These are phyloP conservation scores for Malassezia slooffiae DNA, from an alignment of 1,284 basidiomycete genomes.

Conservation along the genomic window DNA sequence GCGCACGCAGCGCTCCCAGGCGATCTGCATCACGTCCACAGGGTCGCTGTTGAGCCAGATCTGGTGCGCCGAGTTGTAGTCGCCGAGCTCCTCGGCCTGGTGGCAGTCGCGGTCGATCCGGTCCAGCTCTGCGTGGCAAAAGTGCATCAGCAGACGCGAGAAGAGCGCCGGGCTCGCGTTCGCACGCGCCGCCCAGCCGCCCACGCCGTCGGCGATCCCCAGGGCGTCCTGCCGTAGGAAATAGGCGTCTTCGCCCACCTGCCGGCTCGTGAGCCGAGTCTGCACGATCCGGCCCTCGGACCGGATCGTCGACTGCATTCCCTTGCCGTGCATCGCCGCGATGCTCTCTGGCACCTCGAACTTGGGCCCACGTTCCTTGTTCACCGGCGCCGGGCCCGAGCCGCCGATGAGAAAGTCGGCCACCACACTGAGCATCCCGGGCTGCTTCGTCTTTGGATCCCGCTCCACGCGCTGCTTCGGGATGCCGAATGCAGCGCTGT, in stretches of 20 bases:
- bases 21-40: conserved; percentile 54
- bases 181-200: conserved; percentile 62
- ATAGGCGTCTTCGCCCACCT: conserved; percentile 75
- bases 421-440: conserved; percentile 38
- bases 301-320: conserved; percentile 34
- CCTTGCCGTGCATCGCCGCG: conserved; percentile 4
- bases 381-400: conserved; percentile 9
- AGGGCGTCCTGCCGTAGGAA: conserved; percentile 68
- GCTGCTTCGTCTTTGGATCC: conserved; percentile 21
- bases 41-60: conserved; percentile 48
- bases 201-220: conserved; percentile 79
- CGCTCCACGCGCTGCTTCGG: conserved; percentile 40
- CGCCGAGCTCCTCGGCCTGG: conserved; percentile 22
- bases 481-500: conserved; percentile 49
- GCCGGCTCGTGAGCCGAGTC: conserved; percentile 52
- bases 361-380: conserved; percentile 13
- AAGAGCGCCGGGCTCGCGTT: conserved; percentile 61
- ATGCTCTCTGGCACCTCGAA: conserved; percentile 17
- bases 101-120: conserved; percentile 20
- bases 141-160: conserved; percentile 75
- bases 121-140: conserved; percentile 55
- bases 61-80: conserved; percentile 16
- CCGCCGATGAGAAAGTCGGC: conserved; percentile 30
- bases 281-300: conserved; percentile 36
- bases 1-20: conserved; percentile 52